These are phyloP conservation scores for Liquidambar formosana DNA, from an alignment of 164 flowering plant genomes.

Conservation along the genomic window DNA sequence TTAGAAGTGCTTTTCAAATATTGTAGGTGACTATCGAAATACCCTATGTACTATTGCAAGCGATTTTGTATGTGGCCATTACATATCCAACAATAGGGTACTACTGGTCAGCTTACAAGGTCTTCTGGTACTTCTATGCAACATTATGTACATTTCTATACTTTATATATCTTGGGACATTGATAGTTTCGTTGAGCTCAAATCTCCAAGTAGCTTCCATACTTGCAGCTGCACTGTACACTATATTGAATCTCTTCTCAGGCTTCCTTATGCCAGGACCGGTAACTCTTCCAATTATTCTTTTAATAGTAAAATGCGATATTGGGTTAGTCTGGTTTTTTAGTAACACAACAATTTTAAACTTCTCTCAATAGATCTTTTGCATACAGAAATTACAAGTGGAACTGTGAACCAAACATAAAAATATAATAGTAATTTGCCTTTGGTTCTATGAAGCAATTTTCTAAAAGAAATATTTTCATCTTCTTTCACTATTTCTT, in stretches of 20 bases:
- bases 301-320: background rate
- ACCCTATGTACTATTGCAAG: too few relatives aligned
- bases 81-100: conserved; percentile 44
- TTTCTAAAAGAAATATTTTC: too few relatives aligned
- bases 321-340: background rate
- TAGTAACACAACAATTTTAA: too few relatives aligned
- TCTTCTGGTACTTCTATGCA: too few relatives aligned
- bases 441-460: too few relatives aligned
- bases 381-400: too few relatives aligned
- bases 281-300: conserved; percentile 23
- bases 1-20: background rate
- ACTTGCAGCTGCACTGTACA: conserved; percentile 30
- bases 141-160: conserved; percentile 36
- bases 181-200: too few relatives aligned
- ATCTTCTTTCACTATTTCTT: background rate
- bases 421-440: too few relatives aligned
- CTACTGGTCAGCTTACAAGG: conserved; percentile 29
- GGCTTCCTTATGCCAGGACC: conserved; percentile 52
- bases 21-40: conserved; percentile 39
- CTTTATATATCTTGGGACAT: conserved; percentile 44
- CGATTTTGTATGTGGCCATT: too few relatives aligned
- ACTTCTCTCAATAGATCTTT: too few relatives aligned
- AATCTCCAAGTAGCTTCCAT: too few relatives aligned
- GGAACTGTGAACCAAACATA: too few relatives aligned
- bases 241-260: conserved; percentile 44